phyloP scores from a whole-genome alignment of 1,284 basidiomycete genomes.

The Trichosporon coremiiforme region DNA sequence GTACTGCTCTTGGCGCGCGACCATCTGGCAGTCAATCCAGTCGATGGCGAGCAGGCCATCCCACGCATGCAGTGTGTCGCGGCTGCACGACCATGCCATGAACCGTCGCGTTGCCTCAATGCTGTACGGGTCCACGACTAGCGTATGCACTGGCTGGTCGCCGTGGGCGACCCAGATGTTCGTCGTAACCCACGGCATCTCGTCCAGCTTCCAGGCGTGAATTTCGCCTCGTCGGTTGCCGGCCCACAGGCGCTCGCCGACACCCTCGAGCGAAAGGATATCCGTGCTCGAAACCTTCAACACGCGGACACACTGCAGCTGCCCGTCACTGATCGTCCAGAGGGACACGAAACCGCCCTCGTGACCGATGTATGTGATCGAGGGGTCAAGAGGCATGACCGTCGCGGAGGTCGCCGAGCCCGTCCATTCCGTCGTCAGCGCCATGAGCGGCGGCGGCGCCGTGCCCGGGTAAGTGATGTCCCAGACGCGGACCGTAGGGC shows the following conservation, averaged over 20 bases:
- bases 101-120: slow-evolving; percentile 64
- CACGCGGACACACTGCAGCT: slow-evolving; percentile 45
- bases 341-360: slow-evolving; percentile 85
- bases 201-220: slow-evolving; percentile 72
- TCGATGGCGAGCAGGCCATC: slow-evolving; percentile 82
- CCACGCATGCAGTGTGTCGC: slow-evolving; percentile 83
- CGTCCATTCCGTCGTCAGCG: slow-evolving; percentile 58
- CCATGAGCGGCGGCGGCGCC: slow-evolving; percentile 58
- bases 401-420: slow-evolving; percentile 82
- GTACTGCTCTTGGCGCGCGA: slow-evolving; percentile 73
- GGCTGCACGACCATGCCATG: slow-evolving; percentile 73
- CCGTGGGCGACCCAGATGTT: slow-evolving; percentile 87
- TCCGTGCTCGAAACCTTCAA: slow-evolving; percentile 77
- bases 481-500: slow-evolving; percentile 76
- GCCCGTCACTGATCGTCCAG: slow-evolving; percentile 61
- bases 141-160: slow-evolving; percentile 70
- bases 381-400: slow-evolving; percentile 68
- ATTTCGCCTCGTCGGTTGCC: slow-evolving; percentile 80
- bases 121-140: slow-evolving; percentile 72
- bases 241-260: slow-evolving; percentile 79
- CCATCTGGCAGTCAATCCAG: slow-evolving; percentile 79
- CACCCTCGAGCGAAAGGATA: slow-evolving; percentile 75
- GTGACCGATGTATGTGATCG: slow-evolving; percentile 81
- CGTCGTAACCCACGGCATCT: slow-evolving; percentile 76
- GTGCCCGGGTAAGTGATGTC: slow-evolving; percentile 62